A percentile compares a stretch with the other conserved stretches of the same genome.
These are phyloP conservation scores for Keithomyces neogunnii DNA, from an alignment of 2,329 filamentous ascomycete species.

Conservation along the genomic window DNA sequence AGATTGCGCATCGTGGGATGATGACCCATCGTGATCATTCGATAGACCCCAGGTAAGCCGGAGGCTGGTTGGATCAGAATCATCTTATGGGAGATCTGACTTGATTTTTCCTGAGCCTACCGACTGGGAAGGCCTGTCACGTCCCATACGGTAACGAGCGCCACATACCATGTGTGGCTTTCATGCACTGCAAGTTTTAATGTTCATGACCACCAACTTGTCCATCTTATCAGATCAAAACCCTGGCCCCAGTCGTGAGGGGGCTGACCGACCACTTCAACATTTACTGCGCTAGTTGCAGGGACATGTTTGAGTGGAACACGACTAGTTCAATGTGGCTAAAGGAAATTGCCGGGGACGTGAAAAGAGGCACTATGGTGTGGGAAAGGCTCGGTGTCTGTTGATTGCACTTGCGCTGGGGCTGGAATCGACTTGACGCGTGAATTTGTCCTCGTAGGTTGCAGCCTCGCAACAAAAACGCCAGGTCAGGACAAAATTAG, in stretches of 20 bases:
- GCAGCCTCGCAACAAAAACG: background rate
- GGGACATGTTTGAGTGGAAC: no score
- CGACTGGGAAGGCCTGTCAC: background rate
- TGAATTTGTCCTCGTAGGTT: background rate
- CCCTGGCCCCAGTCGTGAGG: background rate
- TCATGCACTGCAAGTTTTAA: background rate
- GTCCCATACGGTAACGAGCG: background rate
- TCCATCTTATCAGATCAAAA: slow-evolving; percentile 8
- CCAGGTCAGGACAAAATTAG: background rate
- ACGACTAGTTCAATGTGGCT: background rate
- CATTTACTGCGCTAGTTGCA: background rate
- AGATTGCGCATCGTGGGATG: no score
- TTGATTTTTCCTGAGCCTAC: background rate
- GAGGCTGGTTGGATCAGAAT: background rate
- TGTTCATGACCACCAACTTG: background rate
- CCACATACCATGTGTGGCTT: background rate
- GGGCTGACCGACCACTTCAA: background rate
- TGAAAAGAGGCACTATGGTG: background rate
- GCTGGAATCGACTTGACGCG: background rate
- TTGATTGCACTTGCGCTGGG: background rate
- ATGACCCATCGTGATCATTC: no score
- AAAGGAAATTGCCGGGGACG: background rate
- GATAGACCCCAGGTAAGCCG: no score
- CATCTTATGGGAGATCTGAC: background rate
- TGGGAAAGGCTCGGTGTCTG: background rate